Evolutionary conservation across 1,139 yeast species (phyloP).

Genomic region (Candida neerlandica): DNA sequence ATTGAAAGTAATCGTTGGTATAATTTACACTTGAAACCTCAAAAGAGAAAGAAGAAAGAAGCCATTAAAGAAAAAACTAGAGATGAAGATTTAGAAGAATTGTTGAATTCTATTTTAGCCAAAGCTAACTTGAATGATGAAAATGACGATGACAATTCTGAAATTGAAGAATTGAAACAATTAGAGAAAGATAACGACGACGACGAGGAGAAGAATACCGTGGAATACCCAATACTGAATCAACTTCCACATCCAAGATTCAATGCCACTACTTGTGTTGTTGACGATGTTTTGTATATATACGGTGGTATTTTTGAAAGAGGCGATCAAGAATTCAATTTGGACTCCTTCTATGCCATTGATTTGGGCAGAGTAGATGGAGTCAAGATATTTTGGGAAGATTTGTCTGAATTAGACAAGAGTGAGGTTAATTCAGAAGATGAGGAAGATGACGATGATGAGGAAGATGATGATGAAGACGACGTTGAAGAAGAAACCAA

Average conservation of each 20-base stretch:
- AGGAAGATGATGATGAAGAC: constrained; percentile 58
- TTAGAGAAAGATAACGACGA: constrained; percentile 39
- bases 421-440: constrained; percentile 32
- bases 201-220: constrained; percentile 33
- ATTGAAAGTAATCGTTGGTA: constrained; percentile 90
- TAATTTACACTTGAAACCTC: constrained; percentile 65
- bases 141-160: constrained; percentile 42
- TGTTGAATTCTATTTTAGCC: constrained; percentile 72
- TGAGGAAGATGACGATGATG: constrained; percentile 49
- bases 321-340: constrained; percentile 80
- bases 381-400: constrained; percentile 88
- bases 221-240: constrained; percentile 58
- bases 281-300: constrained; percentile 82
- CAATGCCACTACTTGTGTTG: constrained; percentile 83
- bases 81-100: constrained; percentile 82
- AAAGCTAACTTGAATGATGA: constrained; percentile 69
- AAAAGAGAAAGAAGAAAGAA: constrained; percentile 52
- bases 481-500: constrained; percentile 69
- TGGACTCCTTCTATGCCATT: constrained; percentile 84
- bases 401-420: constrained; percentile 47
- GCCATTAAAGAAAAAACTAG: constrained; percentile 55
- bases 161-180: constrained; percentile 41
- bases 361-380: constrained; percentile 90
- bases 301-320: constrained; percentile 91
- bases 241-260: constrained; percentile 87